Conservation (phyloP, 2,329 filamentous ascomycete species). For the Penicillium sp. region DNA sequence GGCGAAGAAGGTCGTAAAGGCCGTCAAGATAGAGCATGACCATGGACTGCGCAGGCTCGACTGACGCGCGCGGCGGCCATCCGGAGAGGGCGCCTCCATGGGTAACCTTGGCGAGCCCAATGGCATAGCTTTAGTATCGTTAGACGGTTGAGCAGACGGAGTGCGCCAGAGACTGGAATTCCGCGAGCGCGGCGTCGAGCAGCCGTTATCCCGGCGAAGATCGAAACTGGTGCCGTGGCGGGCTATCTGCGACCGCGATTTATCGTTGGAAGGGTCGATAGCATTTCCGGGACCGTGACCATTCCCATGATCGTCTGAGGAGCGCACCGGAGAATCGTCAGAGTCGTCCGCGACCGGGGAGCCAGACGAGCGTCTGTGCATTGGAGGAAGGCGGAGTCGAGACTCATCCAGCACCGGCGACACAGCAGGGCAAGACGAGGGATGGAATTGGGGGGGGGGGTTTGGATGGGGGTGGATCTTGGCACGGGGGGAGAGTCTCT, state of each 20-base stretch:
- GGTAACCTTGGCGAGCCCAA: conserved; percentile 47
- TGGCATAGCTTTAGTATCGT: conserved; percentile 42
- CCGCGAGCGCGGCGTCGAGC: conserved; percentile 46
- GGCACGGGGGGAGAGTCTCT: conserved; percentile 25
- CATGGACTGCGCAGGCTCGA: conserved; percentile 63
- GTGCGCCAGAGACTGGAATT: conserved; percentile 49
- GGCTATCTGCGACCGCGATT: conserved; percentile 46
- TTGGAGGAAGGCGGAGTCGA: conserved; percentile 46
- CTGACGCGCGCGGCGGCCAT: conserved; percentile 48
- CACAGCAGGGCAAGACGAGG: conserved; percentile 9
- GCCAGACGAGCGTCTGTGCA: conserved; percentile 54
- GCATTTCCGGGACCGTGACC: conserved; percentile 26
- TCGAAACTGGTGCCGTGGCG: conserved; percentile 44
- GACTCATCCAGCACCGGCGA: conserved; percentile 45
- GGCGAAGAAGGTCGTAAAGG: conserved; percentile 61
- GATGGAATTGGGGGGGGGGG: conserved; percentile 13
- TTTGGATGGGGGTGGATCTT: conserved; percentile 26
- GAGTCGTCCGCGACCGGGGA: conserved; percentile 51
- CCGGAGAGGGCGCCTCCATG: conserved; percentile 44
- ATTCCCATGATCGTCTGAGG: conserved; percentile 42
- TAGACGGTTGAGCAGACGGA: conserved; percentile 36
- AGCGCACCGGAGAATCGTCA: conserved; percentile 45
- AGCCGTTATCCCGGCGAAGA: conserved; percentile 42
- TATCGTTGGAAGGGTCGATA: conserved; percentile 37
- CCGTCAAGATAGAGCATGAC: conserved; percentile 63